phyloP scores from a whole-genome alignment of 1,284 basidiomycete genomes.

The Vanrija sp. region DNA sequence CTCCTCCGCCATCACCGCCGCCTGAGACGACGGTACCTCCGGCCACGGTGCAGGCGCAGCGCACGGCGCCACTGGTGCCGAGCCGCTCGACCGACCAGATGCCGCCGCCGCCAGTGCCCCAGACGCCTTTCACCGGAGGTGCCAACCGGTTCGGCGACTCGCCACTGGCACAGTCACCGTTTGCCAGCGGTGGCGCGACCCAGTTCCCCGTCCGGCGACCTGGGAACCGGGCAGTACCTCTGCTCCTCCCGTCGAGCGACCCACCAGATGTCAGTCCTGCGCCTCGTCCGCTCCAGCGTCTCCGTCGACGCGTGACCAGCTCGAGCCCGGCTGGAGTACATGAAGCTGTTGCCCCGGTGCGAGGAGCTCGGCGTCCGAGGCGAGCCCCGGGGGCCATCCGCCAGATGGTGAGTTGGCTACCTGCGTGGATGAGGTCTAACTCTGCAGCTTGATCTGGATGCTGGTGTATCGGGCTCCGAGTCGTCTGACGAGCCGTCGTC shows the following conservation, averaged over 20 bases:
- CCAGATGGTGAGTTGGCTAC: neutral
- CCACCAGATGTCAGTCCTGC: constrained; percentile 5
- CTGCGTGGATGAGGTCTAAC: neutral
- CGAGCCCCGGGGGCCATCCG: neutral
- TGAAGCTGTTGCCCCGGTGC: neutral
- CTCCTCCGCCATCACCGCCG: too few species aligned
- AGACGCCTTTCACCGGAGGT: neutral
- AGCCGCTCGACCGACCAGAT: neutral
- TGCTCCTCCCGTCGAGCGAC: neutral
- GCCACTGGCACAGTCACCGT: neutral
- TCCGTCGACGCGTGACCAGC: constrained; percentile 4
- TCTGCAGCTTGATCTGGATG: constrained; percentile 38
- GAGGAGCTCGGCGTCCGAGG: neutral
- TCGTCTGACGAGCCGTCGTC: constrained; percentile 35
- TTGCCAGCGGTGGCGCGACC: neutral
- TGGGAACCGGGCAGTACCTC: neutral
- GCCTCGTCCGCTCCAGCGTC: constrained; percentile 4
- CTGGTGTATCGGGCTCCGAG: constrained; percentile 32
- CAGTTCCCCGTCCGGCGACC: constrained; percentile 6
- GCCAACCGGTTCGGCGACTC: neutral
- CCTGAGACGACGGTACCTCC: too few species aligned
- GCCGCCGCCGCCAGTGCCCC: constrained; percentile 9
- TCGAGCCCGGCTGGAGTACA: neutral
- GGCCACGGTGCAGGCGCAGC: too few species aligned
- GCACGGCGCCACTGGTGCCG: too few species aligned